Percentiles rank a stretch among this genome's conserved stretches.
phyloP scores from a whole-genome alignment of 805 yeast species.

The Saturnispora sanitii region DNA sequence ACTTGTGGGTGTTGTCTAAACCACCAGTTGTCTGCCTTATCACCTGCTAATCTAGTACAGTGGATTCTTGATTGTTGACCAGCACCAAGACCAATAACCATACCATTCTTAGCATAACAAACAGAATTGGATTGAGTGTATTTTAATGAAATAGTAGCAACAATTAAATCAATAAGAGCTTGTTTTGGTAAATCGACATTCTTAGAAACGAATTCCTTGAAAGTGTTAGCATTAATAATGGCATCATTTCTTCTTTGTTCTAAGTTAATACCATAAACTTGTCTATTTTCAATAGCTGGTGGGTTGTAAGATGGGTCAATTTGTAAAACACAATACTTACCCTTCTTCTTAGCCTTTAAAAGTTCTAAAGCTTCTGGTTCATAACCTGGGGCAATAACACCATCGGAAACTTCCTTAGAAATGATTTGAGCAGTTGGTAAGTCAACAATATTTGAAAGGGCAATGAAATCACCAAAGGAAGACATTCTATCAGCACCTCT shows the following conservation, averaged over 20 bases:
- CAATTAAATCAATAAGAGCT: constrained; percentile 87
- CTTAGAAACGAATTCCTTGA: constrained; percentile 82
- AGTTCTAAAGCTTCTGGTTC: constrained; percentile 86
- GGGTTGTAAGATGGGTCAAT: constrained; percentile 93
- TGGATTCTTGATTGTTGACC: constrained; percentile 99
- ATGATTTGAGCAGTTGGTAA: constrained; percentile 93
- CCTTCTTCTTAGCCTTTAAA: constrained; percentile 87
- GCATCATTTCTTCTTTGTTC: constrained; percentile 98
- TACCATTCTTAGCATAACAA: constrained; percentile 97
- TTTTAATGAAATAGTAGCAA: constrained; percentile 94
- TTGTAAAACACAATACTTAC: constrained; percentile 93
- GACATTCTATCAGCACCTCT: constrained; percentile 99
- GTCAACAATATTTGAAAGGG: constrained; percentile 93
- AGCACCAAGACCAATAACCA: constrained; percentile 98
- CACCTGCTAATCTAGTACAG: constrained; percentile 98
- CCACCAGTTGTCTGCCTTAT: constrained; percentile 99
- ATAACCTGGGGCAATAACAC: constrained; percentile 97
- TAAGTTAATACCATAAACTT: constrained; percentile 89
- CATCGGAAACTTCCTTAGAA: constrained; percentile 95
- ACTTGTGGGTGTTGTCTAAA: constrained; percentile 96
- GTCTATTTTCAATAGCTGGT: constrained; percentile 74
- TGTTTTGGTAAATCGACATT: constrained; percentile 85
- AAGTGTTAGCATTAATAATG: constrained; percentile 79
- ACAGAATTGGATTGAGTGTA: constrained; percentile 98
- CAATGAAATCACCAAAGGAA: constrained; percentile 96